Evolutionary conservation across 2,329 filamentous ascomycete genomes (phyloP).

Genomic region (Elsinoe batatas): DNA sequence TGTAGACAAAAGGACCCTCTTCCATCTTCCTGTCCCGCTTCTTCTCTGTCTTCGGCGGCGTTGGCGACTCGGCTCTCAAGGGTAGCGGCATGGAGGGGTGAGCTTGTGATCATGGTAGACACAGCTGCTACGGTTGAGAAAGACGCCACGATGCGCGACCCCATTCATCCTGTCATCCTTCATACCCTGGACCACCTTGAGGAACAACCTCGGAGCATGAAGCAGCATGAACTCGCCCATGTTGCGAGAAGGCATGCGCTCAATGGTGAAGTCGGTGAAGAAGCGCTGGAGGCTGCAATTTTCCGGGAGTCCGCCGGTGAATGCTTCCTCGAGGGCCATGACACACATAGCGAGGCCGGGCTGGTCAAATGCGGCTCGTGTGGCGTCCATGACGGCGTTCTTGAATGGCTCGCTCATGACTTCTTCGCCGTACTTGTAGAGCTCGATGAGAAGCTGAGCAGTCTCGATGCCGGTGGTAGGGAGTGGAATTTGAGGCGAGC

Average conservation of each 20-base stretch:
- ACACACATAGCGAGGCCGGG: background rate
- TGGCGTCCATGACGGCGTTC: slow-evolving; percentile 1
- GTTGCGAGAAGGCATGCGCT: background rate
- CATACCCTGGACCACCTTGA: background rate
- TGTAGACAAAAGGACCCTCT: background rate
- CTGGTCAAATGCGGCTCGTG: background rate
- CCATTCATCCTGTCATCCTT: background rate
- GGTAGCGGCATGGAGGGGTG: background rate
- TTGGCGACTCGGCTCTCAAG: background rate
- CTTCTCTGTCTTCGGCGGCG: background rate
- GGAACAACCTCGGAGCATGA: background rate
- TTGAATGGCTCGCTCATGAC: slow-evolving; percentile 3
- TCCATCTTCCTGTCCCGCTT: background rate
- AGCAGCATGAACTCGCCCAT: background rate
- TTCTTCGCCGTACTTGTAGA: slow-evolving; percentile 4
- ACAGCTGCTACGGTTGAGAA: background rate
- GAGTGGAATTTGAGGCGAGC: background rate
- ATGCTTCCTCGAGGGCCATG: background rate
- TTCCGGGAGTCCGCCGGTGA: background rate
- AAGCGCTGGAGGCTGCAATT: background rate
- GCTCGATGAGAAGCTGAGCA: slow-evolving; percentile 1
- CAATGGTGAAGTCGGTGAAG: slow-evolving; percentile 5
- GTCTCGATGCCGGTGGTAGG: background rate
- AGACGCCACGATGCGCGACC: background rate
- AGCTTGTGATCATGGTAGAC: slow-evolving; percentile 2